phyloP scores from a whole-genome alignment of 352 stramenopile genomes.

The Pythium scleroteichum region DNA sequence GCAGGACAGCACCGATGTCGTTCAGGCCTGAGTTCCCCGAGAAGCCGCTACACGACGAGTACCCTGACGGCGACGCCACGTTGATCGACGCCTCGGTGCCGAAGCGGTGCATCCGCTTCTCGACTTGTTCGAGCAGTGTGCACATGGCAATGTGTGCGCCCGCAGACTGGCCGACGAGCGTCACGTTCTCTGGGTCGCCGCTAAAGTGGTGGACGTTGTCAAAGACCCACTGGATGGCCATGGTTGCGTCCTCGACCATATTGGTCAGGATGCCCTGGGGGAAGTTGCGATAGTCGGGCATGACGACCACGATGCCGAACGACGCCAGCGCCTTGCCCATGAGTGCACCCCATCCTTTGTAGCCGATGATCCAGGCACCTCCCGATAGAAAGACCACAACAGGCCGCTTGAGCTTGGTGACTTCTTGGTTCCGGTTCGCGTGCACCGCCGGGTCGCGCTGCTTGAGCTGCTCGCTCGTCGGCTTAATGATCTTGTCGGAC shows the following conservation, averaged over 20 bases:
- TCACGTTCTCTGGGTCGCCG: conserved; percentile 83
- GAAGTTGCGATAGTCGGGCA: conserved; percentile 93
- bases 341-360: conserved; percentile 91
- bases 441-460: conserved; percentile 15
- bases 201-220: conserved; percentile 83
- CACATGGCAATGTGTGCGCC: conserved; percentile 87
- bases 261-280: conserved; percentile 82
- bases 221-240: conserved; percentile 87
- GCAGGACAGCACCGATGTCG: conserved; percentile 36
- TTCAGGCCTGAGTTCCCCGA: conserved; percentile 32
- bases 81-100: conserved; percentile 10
- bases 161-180: conserved; percentile 88
- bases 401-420: conserved; percentile 32
- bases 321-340: conserved; percentile 77
- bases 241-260: conserved; percentile 89
- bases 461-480: conserved; percentile 19
- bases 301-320: conserved; percentile 84
- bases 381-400: conserved; percentile 91
- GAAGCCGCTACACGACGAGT: conserved; percentile 32
- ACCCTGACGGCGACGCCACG: conserved; percentile 20
- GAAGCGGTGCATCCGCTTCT: conserved; percentile 31
- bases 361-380: conserved; percentile 92
- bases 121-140: conserved; percentile 73
- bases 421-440: conserved; percentile 5
- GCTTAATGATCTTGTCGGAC: conserved; percentile 24